phyloP scores from a whole-genome alignment of 768 basidiomycete species.

The Lanmaoa pseudosensibilis region DNA sequence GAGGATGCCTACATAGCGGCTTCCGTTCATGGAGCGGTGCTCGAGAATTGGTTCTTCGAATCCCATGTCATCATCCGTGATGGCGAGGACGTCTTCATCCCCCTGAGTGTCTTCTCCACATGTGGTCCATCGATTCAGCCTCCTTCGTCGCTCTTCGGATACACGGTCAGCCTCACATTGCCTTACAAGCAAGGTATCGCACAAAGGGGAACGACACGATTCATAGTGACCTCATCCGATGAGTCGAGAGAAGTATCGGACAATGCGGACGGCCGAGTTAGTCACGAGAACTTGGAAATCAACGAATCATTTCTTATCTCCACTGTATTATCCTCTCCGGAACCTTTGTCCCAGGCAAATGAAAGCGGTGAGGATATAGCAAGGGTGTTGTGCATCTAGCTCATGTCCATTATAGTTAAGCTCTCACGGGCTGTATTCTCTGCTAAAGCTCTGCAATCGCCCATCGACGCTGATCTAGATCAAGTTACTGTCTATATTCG shows the following conservation, averaged over 20 bases:
- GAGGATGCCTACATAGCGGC: constrained; percentile 48
- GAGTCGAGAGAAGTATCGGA: constrained; percentile 1
- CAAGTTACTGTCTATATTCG: constrained; percentile 61
- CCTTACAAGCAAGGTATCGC: constrained; percentile 75
- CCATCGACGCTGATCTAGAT: constrained; percentile 40
- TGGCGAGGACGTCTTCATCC: constrained; percentile 41
- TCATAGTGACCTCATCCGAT: constrained; percentile 47
- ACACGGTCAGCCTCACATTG: constrained; percentile 58
- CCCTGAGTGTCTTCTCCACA: constrained; percentile 18
- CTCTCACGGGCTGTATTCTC: constrained; percentile 24
- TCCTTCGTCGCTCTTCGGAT: constrained; percentile 33
- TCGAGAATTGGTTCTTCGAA: constrained; percentile 47
- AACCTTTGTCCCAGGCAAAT: constrained; percentile 8
- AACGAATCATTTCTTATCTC: constrained; percentile 68
- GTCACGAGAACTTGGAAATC: constrained; percentile 59
- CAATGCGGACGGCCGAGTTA: constrained; percentile 11
- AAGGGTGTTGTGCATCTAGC: neutral
- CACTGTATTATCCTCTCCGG: constrained; percentile 37
- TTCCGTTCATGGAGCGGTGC: constrained; percentile 28
- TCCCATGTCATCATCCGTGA: constrained; percentile 51
- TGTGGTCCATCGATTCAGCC: constrained; percentile 11
- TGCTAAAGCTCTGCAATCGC: constrained; percentile 34
- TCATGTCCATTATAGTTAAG: neutral
- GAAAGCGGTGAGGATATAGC: constrained; percentile 7
- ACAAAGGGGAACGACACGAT: constrained; percentile 45